Evolutionary conservation across 306 rosid genomes (phyloP).

Genomic region (Pachyrhizus erosus): DNA sequence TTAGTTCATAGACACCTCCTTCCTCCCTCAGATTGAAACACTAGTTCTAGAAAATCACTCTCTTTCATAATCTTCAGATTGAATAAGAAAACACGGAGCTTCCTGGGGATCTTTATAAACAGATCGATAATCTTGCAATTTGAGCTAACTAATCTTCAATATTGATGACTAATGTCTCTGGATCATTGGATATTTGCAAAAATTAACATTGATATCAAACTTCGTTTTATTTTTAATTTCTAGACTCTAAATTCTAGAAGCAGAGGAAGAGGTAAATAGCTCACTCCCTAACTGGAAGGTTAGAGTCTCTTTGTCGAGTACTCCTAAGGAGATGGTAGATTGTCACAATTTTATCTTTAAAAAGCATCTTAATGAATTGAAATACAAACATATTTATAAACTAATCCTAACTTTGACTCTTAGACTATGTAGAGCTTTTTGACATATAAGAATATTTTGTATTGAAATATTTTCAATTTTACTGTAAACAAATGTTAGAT

Average conservation of each 20-base stretch:
- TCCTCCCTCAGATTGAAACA: neutral
- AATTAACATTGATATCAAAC: no score
- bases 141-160: constrained; percentile 6
- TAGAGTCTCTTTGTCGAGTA: no score
- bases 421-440: no score
- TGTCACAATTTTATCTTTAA: no score
- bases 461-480: neutral
- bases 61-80: neutral
- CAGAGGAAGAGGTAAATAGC: no score
- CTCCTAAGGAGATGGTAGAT: no score
- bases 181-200: neutral
- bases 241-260: no score
- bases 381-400: no score
- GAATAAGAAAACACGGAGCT: neutral
- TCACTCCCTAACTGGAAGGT: no score
- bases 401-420: no score
- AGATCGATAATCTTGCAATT: neutral
- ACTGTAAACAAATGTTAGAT: neutral
- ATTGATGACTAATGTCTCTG: neutral
- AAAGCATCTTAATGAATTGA: no score
- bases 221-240: no score
- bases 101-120: neutral
- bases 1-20: neutral
- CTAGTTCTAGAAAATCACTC: constrained; percentile 2
- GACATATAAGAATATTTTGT: neutral